These are phyloP conservation scores for Circinella umbellata DNA, from an alignment of 371 early-diverging fungal species.

Conservation along the genomic window DNA sequence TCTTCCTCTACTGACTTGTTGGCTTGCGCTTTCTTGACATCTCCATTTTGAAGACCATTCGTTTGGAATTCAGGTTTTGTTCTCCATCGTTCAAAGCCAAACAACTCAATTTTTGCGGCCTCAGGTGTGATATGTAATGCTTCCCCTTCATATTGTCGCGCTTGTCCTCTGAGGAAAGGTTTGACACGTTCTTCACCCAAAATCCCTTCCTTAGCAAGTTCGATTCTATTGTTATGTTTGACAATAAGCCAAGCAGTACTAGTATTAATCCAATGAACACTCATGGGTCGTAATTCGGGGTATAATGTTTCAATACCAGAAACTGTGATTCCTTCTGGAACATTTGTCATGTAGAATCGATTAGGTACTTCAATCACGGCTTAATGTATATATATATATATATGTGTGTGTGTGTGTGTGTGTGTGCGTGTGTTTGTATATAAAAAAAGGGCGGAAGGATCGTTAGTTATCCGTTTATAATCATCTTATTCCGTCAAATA, in stretches of 20 bases:
- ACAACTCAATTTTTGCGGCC: conserved; percentile 39
- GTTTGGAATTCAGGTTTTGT: conserved; percentile 9
- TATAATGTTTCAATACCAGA: conserved; percentile 49
- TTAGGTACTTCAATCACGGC: conserved; percentile 38
- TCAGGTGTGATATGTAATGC: conserved; percentile 38
- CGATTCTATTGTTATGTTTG: conserved; percentile 36
- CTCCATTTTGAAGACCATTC: not conserved
- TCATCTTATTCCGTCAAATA: too few relatives aligned
- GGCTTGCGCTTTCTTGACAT: too few relatives aligned
- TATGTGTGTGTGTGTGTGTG: not conserved
- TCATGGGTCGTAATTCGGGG: conserved; percentile 39
- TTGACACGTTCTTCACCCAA: conserved; percentile 31
- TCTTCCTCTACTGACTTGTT: not conserved
- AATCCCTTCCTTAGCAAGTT: conserved; percentile 30
- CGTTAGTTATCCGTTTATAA: too few relatives aligned
- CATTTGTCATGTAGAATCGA: conserved; percentile 47
- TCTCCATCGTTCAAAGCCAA: conserved; percentile 32
- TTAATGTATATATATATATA: conserved; percentile 2
- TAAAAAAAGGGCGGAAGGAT: too few relatives aligned
- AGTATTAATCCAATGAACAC: conserved; percentile 49
- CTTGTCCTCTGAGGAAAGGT: conserved; percentile 26
- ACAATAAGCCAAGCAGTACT: conserved; percentile 50
- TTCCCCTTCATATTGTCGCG: conserved; percentile 7
- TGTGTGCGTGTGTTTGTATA: too few relatives aligned
- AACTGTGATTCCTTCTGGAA: conserved; percentile 42